Evolutionary conservation across 2,329 filamentous ascomycete species (phyloP), one percentile per base, ranked within the genome.

Genomic region (Thermothelomyces thermophilus): DNA sequence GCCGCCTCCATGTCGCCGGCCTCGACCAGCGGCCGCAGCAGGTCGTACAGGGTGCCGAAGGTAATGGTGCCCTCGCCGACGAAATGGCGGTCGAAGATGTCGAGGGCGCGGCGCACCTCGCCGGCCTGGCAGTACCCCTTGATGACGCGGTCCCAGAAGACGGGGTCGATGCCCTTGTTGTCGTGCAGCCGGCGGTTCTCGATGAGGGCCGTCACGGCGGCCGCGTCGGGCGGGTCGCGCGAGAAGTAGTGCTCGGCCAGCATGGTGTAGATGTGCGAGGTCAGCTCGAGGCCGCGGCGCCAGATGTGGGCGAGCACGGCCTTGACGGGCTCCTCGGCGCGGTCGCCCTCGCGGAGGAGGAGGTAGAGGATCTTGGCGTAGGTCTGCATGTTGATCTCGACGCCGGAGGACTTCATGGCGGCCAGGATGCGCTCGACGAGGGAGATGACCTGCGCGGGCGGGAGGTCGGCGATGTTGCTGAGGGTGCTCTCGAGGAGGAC

Each of bases 331-430:
- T 67, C 64, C 36, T 69, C 69, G 20, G 70, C 67, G 34, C 64
- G 64, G 52, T 68, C 66, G 51, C 64, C 66, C 11, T 65, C 60
- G 68, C 73, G 56, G 17, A 87, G 70, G 10, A 88, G 68, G 16
- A 76, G 70, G 65, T 88, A 76, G 46, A 91, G 78, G 64, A 89
- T 79, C 63, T 85, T 83, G 59, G 75, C 79, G 64, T 87, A 91
- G 2, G 79, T 80, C 56, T 80, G 73, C 50, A 72, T 66, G 64
- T 86, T 86, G 33, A 82, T 70, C 41, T 72, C 66, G 10, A 88
- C 65, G 5, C 80, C 80, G 11, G 73, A 70, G 2, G 65, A 61
- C 50, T 80, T 71, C 64, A 90, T 80, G 17, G 79, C 72, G 2
- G 66, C 56, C 46, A 90, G 73, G 40, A 85, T 69, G 4, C 64